Evolutionary conservation across 1,284 basidiomycete genomes (phyloP), one percentile per base, ranked within the genome.

Genomic region (Ceratobasidium sp.): DNA sequence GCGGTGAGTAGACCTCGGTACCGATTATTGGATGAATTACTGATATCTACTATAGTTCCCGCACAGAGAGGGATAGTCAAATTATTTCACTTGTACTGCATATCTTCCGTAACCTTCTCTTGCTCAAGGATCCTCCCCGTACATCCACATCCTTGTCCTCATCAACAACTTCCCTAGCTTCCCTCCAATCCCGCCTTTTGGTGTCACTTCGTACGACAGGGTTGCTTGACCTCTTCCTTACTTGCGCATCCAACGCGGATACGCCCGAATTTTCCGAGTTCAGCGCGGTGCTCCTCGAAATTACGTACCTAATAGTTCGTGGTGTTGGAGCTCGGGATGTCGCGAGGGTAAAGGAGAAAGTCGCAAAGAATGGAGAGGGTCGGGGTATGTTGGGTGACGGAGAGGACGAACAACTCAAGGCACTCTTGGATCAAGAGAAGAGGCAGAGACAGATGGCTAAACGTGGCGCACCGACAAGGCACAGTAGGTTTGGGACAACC

Each of bases 401-500:
- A 33, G 59, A 69, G 59, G 58, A 56, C 46, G 69, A 54, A 30
- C 47, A 72, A 39, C 56, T 72, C 27, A 56, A 58, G 27, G 71
- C 56, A n/a, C 70, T 72, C 9, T 47, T 72, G 44, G 69, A 62
- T 2, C 52, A 50, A 11, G 71, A 72, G 36, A 62, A 49, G 29
- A 57, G 53, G 16, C 29, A 42, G 16, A 67, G 59, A 30, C 54
- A 49, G 21, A 68, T 69, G 25, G 41, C 11, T 23, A 54, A 84
- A 0, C 83, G 87, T 41, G 83, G 83, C 57, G 82, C 86, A 1
- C 82, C 86, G n/a, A 90, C 92, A 16, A 85, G 95, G 29, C 95
- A 98, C 78, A 93, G 93, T 25, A 86, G 95, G 42, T 98, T 98
- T 77, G 95, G 95, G 0, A 97, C 95, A 0, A 96, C 94, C 1